Base-by-base conservation (phyloP, 495 filamentous ascomycete species). In the Baudoinia panamericana region DNA sequence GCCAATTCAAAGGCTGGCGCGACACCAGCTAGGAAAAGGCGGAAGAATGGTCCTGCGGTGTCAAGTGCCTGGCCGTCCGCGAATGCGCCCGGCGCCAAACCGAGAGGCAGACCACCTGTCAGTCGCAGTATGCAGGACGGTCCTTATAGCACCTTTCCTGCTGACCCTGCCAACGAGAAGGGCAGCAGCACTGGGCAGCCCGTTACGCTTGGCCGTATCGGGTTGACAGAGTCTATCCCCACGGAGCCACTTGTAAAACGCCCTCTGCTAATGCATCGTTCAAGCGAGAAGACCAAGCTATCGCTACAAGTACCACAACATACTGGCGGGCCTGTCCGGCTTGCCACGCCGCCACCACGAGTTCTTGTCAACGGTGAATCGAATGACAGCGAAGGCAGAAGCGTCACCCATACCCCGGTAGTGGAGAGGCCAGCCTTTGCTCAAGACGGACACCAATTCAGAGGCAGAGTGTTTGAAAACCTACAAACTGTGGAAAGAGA, bases 31-130 rank as follows among this genome's bases (percentile, higher is more conserved):
- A 41, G 46, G 0, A 54, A 45, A 18, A 22, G 77, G 19, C 66
- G 83, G 34, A 73, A 85, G n/a, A 85, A 94, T 55, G 88, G 88
- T 0, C 86, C 90, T 0, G 84, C 82, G 1, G 87, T 97, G 1
- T 97, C 90, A 5, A 94, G 88, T 18, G 90, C 90, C 10, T 97
- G 90, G 90, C 74, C 82, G 15, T 81, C 72, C 38, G 76, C 71
- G 30, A 75, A 71, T 21, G 67, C 74, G 17, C 63, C 75, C 2
- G 74, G 67, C 7, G 84, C 84, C 4, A 93, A 90, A 44, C 61
- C 84, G 12, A 66, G 90, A 30, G 90, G 90, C 8, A 65, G 90
- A 43, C 90, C 90, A 39, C 86, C 88, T 2, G 84, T 75, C 46
- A 84, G 81, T 56, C 75, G 83, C 15, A 73, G 72, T 12, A 67